Conservation (phyloP, 352 stramenopile species). For the Globisporangium radiosum region DNA sequence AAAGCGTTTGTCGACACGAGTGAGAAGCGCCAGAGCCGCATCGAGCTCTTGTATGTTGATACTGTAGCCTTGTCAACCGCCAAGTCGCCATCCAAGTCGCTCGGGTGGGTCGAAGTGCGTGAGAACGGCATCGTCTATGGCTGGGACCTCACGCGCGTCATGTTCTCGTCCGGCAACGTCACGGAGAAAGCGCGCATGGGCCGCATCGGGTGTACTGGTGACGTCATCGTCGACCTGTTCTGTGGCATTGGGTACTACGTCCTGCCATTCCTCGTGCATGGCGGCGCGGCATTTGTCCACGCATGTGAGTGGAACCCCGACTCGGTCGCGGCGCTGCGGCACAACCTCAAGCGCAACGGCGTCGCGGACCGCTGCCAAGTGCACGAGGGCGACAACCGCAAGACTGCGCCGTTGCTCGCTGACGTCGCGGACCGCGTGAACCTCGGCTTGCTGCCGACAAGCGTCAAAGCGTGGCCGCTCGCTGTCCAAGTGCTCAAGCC, state of each 20-base stretch:
- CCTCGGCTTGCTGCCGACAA: constrained; percentile 92
- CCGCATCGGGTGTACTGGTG: constrained; percentile 66
- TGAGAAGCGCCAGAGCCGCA: constrained; percentile 77
- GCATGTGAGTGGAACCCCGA: constrained; percentile 96
- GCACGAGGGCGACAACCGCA: constrained; percentile 89
- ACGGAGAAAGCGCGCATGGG: constrained; percentile 95
- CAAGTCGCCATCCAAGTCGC: constrained; percentile 20
- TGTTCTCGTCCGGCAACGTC: constrained; percentile 97
- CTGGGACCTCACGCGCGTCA: constrained; percentile 94
- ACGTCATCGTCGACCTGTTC: constrained; percentile 95
- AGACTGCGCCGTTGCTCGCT: constrained; percentile 58
- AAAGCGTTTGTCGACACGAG: constrained; percentile 74
- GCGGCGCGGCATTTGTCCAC: constrained; percentile 84
- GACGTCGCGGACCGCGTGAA: constrained; percentile 91
- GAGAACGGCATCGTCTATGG: constrained; percentile 94
- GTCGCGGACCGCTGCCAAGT: constrained; percentile 75
- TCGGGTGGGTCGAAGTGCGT: constrained; percentile 79
- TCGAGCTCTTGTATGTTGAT: constrained; percentile 67
- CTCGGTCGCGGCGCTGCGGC: constrained; percentile 84
- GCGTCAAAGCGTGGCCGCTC: constrained; percentile 90
- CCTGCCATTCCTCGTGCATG: constrained; percentile 91
- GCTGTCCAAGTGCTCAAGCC: constrained; percentile 89
- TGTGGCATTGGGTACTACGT: constrained; percentile 98
- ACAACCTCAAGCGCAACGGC: constrained; percentile 91
- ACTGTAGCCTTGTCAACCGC: constrained; percentile 24